Conservation (phyloP, 192 early-diverging fungal genomes). For the Globomyces pollinis-pini region DNA sequence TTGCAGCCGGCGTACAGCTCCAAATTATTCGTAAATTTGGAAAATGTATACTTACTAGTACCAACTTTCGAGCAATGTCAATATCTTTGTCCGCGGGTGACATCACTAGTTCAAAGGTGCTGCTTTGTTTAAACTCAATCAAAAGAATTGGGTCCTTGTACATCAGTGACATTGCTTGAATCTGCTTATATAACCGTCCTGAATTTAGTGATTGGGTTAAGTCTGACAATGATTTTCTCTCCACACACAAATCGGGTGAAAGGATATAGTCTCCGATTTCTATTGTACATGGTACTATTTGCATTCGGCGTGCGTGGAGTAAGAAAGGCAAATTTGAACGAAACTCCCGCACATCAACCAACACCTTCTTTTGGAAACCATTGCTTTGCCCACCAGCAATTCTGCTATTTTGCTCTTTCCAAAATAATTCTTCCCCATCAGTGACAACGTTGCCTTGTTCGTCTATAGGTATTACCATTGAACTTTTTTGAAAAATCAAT, state of each 20-base stretch:
- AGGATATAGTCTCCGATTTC: conserved; percentile 92
- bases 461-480: conserved; percentile 74
- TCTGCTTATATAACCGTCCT: conserved; percentile 84
- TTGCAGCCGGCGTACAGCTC: conserved; percentile 77
- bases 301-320: conserved; percentile 68
- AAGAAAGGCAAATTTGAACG: conserved; percentile 81
- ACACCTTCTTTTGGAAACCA: conserved; percentile 30
- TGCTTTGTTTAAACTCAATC: conserved; percentile 86
- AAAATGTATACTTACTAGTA: conserved; percentile 70
- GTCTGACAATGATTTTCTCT: conserved; percentile 88
- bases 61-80: conserved; percentile 24
- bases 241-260: conserved; percentile 76
- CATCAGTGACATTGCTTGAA: conserved; percentile 76
- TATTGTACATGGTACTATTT: conserved; percentile 73
- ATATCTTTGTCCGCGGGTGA: not conserved
- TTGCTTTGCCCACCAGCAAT: conserved; percentile 51
- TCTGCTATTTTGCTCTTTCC: conserved; percentile 49
- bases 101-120: conserved; percentile 57
- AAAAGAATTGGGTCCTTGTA: conserved; percentile 74
- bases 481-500: conserved; percentile 80
- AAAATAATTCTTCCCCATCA: conserved; percentile 43
- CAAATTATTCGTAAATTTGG: conserved; percentile 80
- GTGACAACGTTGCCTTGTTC: conserved; percentile 40
- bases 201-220: conserved; percentile 73
- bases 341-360: conserved; percentile 93